Conservation (phyloP, 805 yeast genomes). For the Wickerhamiella cacticola region DNA sequence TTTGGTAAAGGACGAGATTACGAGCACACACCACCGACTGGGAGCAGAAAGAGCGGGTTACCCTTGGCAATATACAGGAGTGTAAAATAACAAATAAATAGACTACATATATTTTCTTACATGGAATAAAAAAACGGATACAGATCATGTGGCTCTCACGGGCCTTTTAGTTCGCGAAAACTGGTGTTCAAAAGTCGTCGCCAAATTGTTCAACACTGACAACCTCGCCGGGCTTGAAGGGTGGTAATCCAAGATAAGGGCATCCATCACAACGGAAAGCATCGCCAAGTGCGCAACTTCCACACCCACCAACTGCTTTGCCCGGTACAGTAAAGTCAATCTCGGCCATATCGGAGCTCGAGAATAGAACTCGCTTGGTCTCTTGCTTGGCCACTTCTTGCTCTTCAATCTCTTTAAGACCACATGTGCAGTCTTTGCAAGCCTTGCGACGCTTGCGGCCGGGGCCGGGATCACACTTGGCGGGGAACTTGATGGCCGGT, state of each 20-base stretch:
- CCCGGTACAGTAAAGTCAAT: constrained; percentile 95
- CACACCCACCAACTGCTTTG: constrained; percentile 87
- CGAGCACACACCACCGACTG: not conserved
- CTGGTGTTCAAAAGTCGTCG: constrained; percentile 22
- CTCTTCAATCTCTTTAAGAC: constrained; percentile 73
- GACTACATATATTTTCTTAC: no score
- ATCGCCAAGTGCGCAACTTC: constrained; percentile 93
- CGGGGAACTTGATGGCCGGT: constrained; percentile 42
- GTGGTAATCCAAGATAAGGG: constrained; percentile 93
- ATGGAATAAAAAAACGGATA: no score
- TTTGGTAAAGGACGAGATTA: not conserved
- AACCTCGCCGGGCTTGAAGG: constrained; percentile 94
- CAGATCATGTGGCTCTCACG: no score
- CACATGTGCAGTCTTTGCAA: constrained; percentile 97
- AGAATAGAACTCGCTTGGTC: constrained; percentile 47
- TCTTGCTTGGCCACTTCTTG: constrained; percentile 38
- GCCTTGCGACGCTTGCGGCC: constrained; percentile 69
- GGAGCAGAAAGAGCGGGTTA: no score
- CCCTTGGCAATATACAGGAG: no score
- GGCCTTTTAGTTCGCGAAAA: no score
- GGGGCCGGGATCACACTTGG: constrained; percentile 40
- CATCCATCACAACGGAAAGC: constrained; percentile 98
- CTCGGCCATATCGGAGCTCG: constrained; percentile 66
- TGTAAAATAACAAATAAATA: not conserved
- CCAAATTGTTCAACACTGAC: constrained; percentile 48